A percentile compares a stretch with the other conserved stretches of the same genome.
Evolutionary conservation across 208 protist species (phyloP).

Genomic region (Leishmania tarentolae): DNA sequence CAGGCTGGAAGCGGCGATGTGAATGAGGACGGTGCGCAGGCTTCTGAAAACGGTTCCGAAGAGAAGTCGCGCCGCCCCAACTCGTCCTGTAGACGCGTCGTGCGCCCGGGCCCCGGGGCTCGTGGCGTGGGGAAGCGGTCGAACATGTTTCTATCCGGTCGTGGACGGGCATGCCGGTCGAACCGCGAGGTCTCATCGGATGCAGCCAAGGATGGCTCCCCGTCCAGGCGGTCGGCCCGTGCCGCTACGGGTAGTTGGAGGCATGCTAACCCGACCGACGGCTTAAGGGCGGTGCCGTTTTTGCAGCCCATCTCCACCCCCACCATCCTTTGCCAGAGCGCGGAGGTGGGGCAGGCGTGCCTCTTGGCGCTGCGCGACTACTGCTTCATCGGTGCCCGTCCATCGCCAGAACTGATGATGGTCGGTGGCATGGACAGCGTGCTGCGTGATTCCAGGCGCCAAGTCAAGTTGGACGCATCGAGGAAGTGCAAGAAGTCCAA

Average conservation of each 20-base stretch:
- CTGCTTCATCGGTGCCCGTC: constrained; percentile 44
- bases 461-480: constrained; percentile 24
- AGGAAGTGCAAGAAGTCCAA: constrained; percentile 25
- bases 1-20: not conserved
- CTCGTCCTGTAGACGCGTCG: not conserved
- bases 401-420: constrained; percentile 41
- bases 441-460: constrained; percentile 69
- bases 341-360: constrained; percentile 67
- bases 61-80: too few relatives aligned
- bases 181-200: not conserved
- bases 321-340: constrained; percentile 72
- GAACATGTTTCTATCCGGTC: too few relatives aligned
- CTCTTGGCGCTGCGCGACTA: constrained; percentile 82
- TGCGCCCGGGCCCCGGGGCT: not conserved
- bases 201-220: not conserved
- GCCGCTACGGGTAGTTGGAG: not conserved
- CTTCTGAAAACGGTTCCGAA: not conserved
- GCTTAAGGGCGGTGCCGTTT: constrained; percentile 6
- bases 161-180: not conserved
- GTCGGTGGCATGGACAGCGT: constrained; percentile 71
- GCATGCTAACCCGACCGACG: not conserved
- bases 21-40: not conserved
- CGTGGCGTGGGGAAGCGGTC: not conserved
- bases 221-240: not conserved
- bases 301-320: constrained; percentile 46